These are phyloP conservation scores for Stygiomarasmius scandens DNA, from an alignment of 1,284 basidiomycete genomes.

Conservation along the genomic window DNA sequence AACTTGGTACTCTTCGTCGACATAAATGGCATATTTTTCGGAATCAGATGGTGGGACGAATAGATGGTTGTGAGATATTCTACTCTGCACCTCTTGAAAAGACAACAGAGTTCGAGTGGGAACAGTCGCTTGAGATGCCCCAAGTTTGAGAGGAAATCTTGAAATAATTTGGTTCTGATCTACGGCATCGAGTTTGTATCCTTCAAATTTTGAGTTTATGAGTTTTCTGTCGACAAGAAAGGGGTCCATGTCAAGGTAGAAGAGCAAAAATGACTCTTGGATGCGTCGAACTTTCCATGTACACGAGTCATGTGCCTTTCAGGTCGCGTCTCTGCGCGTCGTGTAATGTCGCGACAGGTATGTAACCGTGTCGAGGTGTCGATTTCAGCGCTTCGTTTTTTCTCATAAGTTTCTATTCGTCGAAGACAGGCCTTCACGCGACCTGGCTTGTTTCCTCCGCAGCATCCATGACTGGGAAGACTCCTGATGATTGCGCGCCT, in stretches of 20 bases:
- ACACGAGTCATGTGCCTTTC: too few species aligned
- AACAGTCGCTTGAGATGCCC: constrained; percentile 60
- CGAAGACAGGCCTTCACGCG: too few species aligned
- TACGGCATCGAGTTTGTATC: constrained; percentile 73
- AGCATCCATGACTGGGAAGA: too few species aligned
- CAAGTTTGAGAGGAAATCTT: constrained; percentile 53
- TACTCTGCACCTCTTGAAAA: constrained; percentile 80
- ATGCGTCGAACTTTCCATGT: background rate
- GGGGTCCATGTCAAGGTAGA: constrained; percentile 6
- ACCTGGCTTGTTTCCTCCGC: too few species aligned
- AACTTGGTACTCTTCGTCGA: constrained; percentile 71
- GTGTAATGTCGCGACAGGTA: too few species aligned
- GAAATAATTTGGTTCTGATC: constrained; percentile 56
- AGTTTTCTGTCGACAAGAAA: constrained; percentile 33
- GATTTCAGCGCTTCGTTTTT: too few species aligned
- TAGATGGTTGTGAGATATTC: constrained; percentile 88
- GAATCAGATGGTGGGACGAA: constrained; percentile 49
- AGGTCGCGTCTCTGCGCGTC: too few species aligned
- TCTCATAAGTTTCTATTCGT: too few species aligned
- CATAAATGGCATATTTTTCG: constrained; percentile 60
- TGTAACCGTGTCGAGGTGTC: too few species aligned
- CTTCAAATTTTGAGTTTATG: constrained; percentile 84
- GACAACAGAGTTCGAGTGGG: constrained; percentile 64
- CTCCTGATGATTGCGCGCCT: too few species aligned
- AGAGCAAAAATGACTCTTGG: background rate